Evolutionary conservation across 2,329 filamentous ascomycete species (phyloP).

Genomic region (Aureobasidium pullulans): DNA sequence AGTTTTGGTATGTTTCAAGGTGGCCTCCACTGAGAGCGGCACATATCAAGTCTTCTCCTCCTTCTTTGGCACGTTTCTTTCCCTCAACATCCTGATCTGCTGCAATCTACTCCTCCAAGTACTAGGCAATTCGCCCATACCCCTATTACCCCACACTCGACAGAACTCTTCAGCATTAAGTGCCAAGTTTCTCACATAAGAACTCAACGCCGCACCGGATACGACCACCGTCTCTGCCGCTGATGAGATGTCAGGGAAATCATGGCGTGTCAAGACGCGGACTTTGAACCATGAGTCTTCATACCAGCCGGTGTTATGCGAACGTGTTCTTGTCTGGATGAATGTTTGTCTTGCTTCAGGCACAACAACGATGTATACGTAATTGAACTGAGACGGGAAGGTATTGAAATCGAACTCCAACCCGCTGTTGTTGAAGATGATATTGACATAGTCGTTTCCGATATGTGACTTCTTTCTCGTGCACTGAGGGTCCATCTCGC

Average conservation of each 20-base stretch:
- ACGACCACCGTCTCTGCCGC: slow-evolving; percentile 86
- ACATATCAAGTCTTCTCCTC: background rate
- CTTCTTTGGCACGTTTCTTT: slow-evolving; percentile 37
- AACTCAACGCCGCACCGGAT: slow-evolving; percentile 70
- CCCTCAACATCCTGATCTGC: slow-evolving; percentile 75
- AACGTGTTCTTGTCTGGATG: slow-evolving; percentile 50
- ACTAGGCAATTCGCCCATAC: slow-evolving; percentile 62
- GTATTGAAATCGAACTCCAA: slow-evolving; percentile 80
- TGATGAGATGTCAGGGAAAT: slow-evolving; percentile 86
- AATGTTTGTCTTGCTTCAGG: slow-evolving; percentile 76
- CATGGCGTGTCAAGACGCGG: slow-evolving; percentile 77
- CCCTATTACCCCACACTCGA: slow-evolving; percentile 72
- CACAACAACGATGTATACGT: slow-evolving; percentile 91
- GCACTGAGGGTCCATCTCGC: slow-evolving; percentile 66
- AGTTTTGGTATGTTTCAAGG: background rate
- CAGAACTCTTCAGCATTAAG: slow-evolving; percentile 93
- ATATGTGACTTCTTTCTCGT: slow-evolving; percentile 84
- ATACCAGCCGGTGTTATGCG: slow-evolving; percentile 35
- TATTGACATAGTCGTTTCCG: slow-evolving; percentile 96
- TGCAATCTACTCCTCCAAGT: slow-evolving; percentile 83
- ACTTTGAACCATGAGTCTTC: slow-evolving; percentile 60
- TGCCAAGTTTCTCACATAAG: slow-evolving; percentile 79
- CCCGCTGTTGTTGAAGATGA: slow-evolving; percentile 97
- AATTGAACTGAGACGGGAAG: slow-evolving; percentile 92
- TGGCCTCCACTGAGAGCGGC: background rate